Conservation (phyloP, 306 rosid genomes). For the apple (Malus domestica) region DNA sequence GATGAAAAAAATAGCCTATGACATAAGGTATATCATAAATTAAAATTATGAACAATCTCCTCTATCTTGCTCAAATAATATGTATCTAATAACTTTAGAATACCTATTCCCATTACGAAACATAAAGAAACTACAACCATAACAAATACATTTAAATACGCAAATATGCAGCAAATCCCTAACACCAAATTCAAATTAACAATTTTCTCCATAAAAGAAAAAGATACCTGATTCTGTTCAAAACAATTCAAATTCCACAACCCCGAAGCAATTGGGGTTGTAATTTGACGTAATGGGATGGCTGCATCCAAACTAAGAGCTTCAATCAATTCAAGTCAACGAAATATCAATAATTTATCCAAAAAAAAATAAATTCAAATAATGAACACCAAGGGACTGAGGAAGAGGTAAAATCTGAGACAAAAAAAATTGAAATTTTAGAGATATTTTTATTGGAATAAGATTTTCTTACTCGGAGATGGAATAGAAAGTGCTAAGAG, state of each 20-base stretch:
- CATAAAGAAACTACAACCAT: not conserved
- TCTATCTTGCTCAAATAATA: too few relatives aligned
- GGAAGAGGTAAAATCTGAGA: too few relatives aligned
- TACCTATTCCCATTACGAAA: not conserved
- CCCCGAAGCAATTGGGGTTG: not conserved
- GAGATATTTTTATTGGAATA: too few relatives aligned
- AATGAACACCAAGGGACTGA: too few relatives aligned
- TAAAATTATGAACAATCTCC: too few relatives aligned
- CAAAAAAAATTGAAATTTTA: too few relatives aligned
- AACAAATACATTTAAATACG: not conserved
- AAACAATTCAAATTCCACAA: not conserved
- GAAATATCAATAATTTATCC: not conserved
- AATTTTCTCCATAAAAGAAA: not conserved
- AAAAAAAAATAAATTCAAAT: not conserved
- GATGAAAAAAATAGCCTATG: too few relatives aligned
- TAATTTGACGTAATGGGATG: constrained; percentile 7
- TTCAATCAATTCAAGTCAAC: not conserved
- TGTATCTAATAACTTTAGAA: too few relatives aligned
- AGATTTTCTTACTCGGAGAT: too few relatives aligned
- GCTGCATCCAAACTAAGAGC: constrained; percentile 6
- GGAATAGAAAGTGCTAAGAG: too few relatives aligned
- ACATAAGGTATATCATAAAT: too few relatives aligned
- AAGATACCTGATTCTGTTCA: constrained; percentile 4
- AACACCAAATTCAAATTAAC: not conserved
- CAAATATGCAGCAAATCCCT: not conserved